phyloP scores from a whole-genome alignment of 768 basidiomycete species.

The Rhodotorula sphaerocarpa region DNA sequence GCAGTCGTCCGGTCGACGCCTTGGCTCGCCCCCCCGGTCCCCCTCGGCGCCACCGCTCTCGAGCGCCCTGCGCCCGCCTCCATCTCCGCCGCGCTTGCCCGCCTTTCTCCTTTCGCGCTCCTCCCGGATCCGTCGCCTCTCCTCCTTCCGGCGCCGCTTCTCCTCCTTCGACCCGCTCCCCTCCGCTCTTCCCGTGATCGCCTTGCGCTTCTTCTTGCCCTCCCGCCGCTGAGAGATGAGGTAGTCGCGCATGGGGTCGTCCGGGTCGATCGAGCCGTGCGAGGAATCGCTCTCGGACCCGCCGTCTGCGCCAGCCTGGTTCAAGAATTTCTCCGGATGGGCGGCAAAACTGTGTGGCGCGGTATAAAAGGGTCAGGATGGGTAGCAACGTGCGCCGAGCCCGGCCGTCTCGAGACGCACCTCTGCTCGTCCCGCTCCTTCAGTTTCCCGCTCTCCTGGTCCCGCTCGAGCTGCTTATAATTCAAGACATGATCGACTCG shows the following conservation, averaged over 20 bases:
- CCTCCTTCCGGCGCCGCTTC: conserved; percentile 56
- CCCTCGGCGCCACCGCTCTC: conserved; percentile 5
- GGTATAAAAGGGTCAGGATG: not conserved
- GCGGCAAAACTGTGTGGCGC: conserved; percentile 14
- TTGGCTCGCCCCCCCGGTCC: not conserved
- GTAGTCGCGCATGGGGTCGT: conserved; percentile 97
- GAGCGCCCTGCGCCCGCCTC: conserved; percentile 1
- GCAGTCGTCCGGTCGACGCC: too few species aligned
- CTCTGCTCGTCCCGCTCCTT: conserved; percentile 74
- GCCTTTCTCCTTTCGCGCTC: conserved; percentile 25
- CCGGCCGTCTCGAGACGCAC: conserved; percentile 60
- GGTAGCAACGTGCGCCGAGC: not conserved
- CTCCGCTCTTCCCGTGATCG: too few species aligned
- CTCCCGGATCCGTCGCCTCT: conserved; percentile 52
- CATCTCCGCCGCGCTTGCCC: not conserved
- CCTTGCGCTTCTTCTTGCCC: conserved; percentile 62
- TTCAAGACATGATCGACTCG: conserved; percentile 80
- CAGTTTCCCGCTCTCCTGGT: conserved; percentile 74
- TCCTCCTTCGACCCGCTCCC: conserved; percentile 61
- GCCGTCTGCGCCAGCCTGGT: conserved; percentile 43
- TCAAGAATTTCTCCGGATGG: conserved; percentile 28
- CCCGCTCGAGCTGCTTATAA: conserved; percentile 76
- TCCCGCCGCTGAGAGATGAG: conserved; percentile 57
- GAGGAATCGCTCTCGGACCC: conserved; percentile 58
- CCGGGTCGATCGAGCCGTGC: conserved; percentile 68